These are phyloP conservation scores for Alternaria burnsii DNA, from an alignment of 2,329 filamentous ascomycete species.

Conservation along the genomic window DNA sequence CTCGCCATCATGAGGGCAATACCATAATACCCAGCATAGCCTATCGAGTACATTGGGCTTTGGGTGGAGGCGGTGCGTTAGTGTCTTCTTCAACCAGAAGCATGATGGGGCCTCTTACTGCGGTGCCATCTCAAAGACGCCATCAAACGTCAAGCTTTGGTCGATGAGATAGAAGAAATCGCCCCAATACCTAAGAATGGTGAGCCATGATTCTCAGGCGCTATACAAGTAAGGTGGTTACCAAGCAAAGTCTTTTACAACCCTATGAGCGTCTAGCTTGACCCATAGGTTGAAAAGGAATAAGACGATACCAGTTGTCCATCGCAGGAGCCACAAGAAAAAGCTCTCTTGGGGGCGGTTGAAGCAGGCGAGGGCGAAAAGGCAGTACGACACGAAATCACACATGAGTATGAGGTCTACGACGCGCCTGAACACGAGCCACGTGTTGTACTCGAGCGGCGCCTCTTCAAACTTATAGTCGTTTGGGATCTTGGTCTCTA, in stretches of 20 bases:
- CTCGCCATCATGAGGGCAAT: constrained; percentile 98
- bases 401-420: constrained; percentile 99
- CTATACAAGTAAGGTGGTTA: background rate
- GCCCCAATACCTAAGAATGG: constrained; percentile 76
- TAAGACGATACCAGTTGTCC: constrained; percentile 78
- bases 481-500: constrained; percentile 91
- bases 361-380: constrained; percentile 91
- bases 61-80: constrained; percentile 8
- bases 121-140: constrained; percentile 98
- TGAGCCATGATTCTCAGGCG: background rate
- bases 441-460: constrained; percentile 98
- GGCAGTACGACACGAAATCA: constrained; percentile 95
- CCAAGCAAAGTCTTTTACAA: constrained; percentile 99
- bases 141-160: constrained; percentile 96
- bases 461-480: constrained; percentile 95
- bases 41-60: constrained; percentile 51
- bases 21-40: constrained; percentile 97
- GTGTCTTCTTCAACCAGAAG: constrained; percentile 2
- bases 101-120: constrained; percentile 48
- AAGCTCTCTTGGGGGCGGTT: constrained; percentile 78
- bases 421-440: constrained; percentile 93
- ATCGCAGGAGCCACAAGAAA: constrained; percentile 75
- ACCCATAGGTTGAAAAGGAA: constrained; percentile 98
- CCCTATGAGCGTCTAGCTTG: constrained; percentile 94
- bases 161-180: constrained; percentile 99